A percentile compares a stretch with the other conserved stretches of the same genome.
These are phyloP conservation scores for Mycena vitilis DNA, from an alignment of 768 basidiomycete genomes.

Conservation along the genomic window DNA sequence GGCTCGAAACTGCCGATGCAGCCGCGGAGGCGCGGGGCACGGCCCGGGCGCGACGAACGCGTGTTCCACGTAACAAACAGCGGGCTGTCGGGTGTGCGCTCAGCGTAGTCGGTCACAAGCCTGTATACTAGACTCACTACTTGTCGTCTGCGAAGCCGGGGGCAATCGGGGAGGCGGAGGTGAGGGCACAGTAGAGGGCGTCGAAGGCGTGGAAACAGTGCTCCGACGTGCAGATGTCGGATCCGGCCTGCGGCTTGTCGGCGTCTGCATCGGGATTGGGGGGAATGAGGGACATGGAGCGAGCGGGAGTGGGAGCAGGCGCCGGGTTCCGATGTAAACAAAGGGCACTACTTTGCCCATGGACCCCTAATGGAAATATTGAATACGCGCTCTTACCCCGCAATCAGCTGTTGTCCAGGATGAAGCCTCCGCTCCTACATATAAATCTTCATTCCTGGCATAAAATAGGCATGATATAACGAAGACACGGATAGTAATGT, in stretches of 20 bases:
- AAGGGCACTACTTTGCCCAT: neutral
- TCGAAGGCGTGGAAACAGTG: conserved; percentile 90
- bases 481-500: conserved; percentile 20
- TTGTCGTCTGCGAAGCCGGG: conserved; percentile 79
- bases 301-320: conserved; percentile 16
- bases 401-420: neutral
- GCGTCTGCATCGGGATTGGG: conserved; percentile 58
- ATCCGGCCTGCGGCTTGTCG: conserved; percentile 49
- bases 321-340: neutral
- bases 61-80: conserved; percentile 98
- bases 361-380: conserved; percentile 4
- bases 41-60: conserved; percentile 68
- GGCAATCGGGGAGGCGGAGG: conserved; percentile 62
- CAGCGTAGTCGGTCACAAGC: neutral
- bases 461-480: conserved; percentile 17
- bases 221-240: conserved; percentile 69
- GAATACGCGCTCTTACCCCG: too few species aligned
- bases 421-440: neutral
- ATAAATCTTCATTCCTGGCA: neutral
- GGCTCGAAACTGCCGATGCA: conserved; percentile 96
- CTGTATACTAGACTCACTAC: conserved; percentile 65
- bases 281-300: conserved; percentile 67
- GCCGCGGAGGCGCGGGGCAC: conserved; percentile 78
- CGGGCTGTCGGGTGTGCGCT: conserved; percentile 61
- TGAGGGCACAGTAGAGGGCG: conserved; percentile 81